Evolutionary conservation across 371 early-diverging fungal species (phyloP), one percentile per base, ranked within the genome.

Genomic region (Mucor mucedo): DNA sequence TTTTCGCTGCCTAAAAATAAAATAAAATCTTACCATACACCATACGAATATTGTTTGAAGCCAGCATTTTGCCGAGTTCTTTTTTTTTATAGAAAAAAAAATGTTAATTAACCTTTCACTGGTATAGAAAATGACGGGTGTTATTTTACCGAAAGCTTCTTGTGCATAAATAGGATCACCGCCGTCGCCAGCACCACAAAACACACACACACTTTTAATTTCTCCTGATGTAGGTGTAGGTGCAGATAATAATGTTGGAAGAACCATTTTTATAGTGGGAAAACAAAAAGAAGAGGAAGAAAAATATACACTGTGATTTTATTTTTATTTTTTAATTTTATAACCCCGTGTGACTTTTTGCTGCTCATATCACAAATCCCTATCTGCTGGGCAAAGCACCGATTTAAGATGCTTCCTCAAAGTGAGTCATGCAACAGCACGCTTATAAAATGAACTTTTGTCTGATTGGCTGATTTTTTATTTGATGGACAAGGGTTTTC

Each of bases 1-100:
- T 30, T 5, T 5, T 13, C 11, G 10, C 10, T 55, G 55, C 21
- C 21, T 21, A 21, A 21, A 21, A 21, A n/a, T n/a, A n/a, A n/a
- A n/a, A n/a, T n/a, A n/a, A 21, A 21, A 27, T 29, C 3, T 71
- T 80, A 85, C 87, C 95, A 73, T 93, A 95, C 11, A 95, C 91
- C n/a, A 95, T 79, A 9, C 83, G 82, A 44, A 89, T 85, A 35
- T 84, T 79, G n/a, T 82, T 73, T 45, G 72, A 69, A n/a, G 79
- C 87, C 55, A 95, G 71, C 5, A 73, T 69, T 30, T 72, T 76
- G 14, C 91, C 93, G n/a, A 93, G 82, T 5, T 72, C 87, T 85
- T 61, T 30, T 27, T 54, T 7, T n/a, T n/a, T n/a, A n/a, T n/a
- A n/a, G 30, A 9, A 28, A 9, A 49, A 49, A 11, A 38, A 35